A percentile compares a stretch with the other conserved stretches of the same genome.
phyloP scores from a whole-genome alignment of 305 asterid species.

The Fraxinus angustifolia region DNA sequence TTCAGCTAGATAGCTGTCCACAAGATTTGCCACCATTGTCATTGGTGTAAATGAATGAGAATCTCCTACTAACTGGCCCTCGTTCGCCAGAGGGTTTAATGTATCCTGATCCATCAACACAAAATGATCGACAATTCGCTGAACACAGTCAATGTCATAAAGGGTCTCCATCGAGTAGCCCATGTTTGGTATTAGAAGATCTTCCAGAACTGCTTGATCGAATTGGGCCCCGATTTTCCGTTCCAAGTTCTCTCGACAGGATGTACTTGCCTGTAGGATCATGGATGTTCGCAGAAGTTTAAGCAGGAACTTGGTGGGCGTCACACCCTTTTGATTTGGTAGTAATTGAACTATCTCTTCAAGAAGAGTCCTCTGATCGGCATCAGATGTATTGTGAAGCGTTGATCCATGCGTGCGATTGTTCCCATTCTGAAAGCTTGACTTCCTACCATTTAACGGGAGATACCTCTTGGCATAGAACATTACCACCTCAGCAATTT shows the following conservation, averaged over 20 bases:
- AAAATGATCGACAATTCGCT: slow-evolving; percentile 45
- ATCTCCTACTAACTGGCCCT: slow-evolving; percentile 22
- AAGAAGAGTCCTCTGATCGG: slow-evolving; percentile 40
- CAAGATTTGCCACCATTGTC: slow-evolving; percentile 37
- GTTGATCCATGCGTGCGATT: not conserved
- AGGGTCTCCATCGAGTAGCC: slow-evolving; percentile 37
- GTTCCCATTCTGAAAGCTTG: slow-evolving; percentile 16
- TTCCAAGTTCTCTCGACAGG: slow-evolving; percentile 38
- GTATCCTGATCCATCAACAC: slow-evolving; percentile 29
- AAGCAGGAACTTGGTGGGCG: slow-evolving; percentile 36
- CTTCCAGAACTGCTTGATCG: slow-evolving; percentile 39
- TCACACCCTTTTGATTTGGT: slow-evolving; percentile 42
- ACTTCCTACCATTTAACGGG: slow-evolving; percentile 32
- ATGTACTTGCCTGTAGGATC: slow-evolving; percentile 32
- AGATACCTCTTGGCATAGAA: slow-evolving; percentile 38
- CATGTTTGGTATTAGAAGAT: slow-evolving; percentile 45
- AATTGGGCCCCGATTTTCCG: slow-evolving; percentile 39
- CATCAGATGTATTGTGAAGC: slow-evolving; percentile 23
- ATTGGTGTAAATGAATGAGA: slow-evolving; percentile 22
- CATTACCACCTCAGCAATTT: slow-evolving; percentile 29
- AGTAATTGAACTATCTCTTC: slow-evolving; percentile 44
- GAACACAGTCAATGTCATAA: slow-evolving; percentile 48
- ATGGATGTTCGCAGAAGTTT: slow-evolving; percentile 33
- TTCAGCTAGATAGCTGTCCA: slow-evolving; percentile 50
- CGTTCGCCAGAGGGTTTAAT: slow-evolving; percentile 18